These are phyloP conservation scores for Yamadazyma pseudoaaseri DNA, from an alignment of 1,139 yeast species.

Conservation along the genomic window DNA sequence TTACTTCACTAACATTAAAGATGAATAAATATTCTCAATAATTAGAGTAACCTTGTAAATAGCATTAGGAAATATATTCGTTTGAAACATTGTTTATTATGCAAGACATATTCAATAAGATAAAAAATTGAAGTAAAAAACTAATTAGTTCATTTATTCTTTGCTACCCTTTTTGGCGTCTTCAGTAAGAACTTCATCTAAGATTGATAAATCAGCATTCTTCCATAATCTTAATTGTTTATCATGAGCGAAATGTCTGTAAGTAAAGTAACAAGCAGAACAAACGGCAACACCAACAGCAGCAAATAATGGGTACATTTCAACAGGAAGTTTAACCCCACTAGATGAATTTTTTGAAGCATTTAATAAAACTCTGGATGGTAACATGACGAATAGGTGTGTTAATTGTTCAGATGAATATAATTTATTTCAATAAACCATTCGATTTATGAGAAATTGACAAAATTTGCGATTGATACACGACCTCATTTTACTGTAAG, in stretches of 20 bases:
- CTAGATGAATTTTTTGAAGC: slow-evolving; percentile 34
- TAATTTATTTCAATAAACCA: not conserved
- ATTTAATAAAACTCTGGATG: slow-evolving; percentile 52
- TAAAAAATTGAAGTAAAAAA: slow-evolving; percentile 1
- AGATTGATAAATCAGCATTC: slow-evolving; percentile 57
- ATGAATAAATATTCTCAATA: slow-evolving; percentile 5
- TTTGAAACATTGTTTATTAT: slow-evolving; percentile 12
- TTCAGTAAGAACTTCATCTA: slow-evolving; percentile 59
- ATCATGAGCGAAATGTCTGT: slow-evolving; percentile 71
- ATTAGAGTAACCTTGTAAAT: slow-evolving; percentile 7
- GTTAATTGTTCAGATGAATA: slow-evolving; percentile 2
- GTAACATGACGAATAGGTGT: slow-evolving; percentile 42
- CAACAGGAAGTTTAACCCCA: slow-evolving; percentile 54
- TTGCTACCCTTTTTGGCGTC: slow-evolving; percentile 35
- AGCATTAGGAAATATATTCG: slow-evolving; percentile 2
- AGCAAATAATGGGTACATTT: slow-evolving; percentile 71
- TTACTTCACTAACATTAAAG: slow-evolving; percentile 57
- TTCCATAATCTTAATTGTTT: slow-evolving; percentile 67
- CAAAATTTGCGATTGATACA: slow-evolving; percentile 2
- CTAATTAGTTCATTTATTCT: slow-evolving; percentile 4
- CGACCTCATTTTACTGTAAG: slow-evolving; percentile 1
- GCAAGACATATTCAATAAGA: too few relatives aligned
- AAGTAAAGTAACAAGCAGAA: slow-evolving; percentile 68
- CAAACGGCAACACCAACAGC: slow-evolving; percentile 61
- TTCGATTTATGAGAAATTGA: slow-evolving; percentile 1